Evolutionary conservation across 73 alveolate species (phyloP).

Genomic region (Urostyla sp.): DNA sequence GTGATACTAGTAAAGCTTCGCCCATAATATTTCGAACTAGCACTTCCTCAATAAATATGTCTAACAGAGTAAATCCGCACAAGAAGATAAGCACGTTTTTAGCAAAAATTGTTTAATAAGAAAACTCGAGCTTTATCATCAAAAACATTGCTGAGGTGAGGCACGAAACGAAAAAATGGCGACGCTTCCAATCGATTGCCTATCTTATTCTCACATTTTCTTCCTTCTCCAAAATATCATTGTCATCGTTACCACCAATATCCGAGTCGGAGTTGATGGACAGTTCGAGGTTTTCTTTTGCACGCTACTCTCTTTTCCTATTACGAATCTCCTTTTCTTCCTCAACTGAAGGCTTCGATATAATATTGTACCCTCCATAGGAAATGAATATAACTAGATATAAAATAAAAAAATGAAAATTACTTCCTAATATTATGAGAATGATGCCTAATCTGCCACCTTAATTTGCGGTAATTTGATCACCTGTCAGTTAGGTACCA

Average conservation of each 20-base stretch:
- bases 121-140: constrained; percentile 68
- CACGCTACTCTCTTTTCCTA: constrained; percentile 7
- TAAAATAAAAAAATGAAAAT: background rate
- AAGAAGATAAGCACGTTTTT: constrained; percentile 59
- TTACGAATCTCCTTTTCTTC: constrained; percentile 58
- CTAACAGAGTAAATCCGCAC: constrained; percentile 52
- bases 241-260: constrained; percentile 52
- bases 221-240: constrained; percentile 53
- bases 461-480: constrained; percentile 5
- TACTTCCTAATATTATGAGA: constrained; percentile 49
- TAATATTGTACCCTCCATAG: constrained; percentile 45
- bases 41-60: constrained; percentile 53
- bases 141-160: constrained; percentile 50
- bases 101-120: constrained; percentile 64
- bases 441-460: constrained; percentile 75
- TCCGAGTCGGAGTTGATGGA: constrained; percentile 57
- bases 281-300: constrained; percentile 31
- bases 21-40: constrained; percentile 68
- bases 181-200: constrained; percentile 67
- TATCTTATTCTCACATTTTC: constrained; percentile 53
- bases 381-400: constrained; percentile 32
- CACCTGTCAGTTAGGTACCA: constrained; percentile 28
- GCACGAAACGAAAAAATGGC: constrained; percentile 61
- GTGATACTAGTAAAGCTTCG: constrained; percentile 72
- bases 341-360: constrained; percentile 41